Evolutionary conservation across 2,329 filamentous ascomycete species (phyloP).

Genomic region (Colletotrichum tropicale): DNA sequence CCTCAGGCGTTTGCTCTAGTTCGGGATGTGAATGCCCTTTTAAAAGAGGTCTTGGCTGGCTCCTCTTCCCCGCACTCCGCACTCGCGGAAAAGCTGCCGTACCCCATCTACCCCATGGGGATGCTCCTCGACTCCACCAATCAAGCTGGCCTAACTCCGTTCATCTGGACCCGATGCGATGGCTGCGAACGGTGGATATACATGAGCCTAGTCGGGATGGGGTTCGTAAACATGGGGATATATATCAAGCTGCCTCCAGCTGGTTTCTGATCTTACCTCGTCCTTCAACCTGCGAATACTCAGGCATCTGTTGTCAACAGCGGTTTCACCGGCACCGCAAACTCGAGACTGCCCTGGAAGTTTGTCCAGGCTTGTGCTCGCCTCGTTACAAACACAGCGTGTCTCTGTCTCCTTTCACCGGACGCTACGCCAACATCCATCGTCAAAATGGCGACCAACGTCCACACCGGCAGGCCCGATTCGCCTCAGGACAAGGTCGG

Average conservation of each 20-base stretch:
- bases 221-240: neutral
- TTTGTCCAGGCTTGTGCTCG: neutral
- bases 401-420: neutral
- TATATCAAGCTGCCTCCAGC: neutral
- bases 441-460: neutral
- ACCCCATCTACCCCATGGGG: conserved; percentile 16
- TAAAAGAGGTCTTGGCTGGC: neutral
- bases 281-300: neutral
- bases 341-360: neutral
- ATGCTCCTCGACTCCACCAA: conserved; percentile 3
- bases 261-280: neutral
- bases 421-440: fast-evolving
- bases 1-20: neutral
- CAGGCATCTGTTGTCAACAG: neutral
- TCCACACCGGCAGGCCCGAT: neutral
- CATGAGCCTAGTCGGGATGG: neutral
- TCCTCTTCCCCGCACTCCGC: conserved; percentile 15
- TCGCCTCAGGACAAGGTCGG: conserved; percentile 12
- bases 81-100: conserved; percentile 13
- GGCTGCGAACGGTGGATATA: neutral
- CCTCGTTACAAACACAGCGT: too few relatives aligned
- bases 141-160: conserved; percentile 2
- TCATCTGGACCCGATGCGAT: neutral
- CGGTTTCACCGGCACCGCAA: neutral
- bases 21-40: neutral